A percentile compares a stretch with the other conserved stretches of the same genome.
Evolutionary conservation across 2,329 filamentous ascomycete species (phyloP).

Genomic region (Verticillium klebahnii): DNA sequence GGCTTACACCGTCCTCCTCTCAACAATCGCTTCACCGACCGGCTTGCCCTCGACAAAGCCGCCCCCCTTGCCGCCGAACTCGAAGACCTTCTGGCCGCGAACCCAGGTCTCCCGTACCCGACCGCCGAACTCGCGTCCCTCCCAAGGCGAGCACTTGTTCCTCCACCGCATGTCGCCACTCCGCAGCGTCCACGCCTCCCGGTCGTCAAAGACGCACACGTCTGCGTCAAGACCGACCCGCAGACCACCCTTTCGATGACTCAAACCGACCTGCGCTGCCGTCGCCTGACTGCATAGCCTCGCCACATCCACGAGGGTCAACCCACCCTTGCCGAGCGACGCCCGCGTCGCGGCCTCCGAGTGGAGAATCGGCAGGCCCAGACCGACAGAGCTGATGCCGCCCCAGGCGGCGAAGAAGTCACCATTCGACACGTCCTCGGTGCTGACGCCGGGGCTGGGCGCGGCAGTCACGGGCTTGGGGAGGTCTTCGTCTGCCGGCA

Average conservation of each 20-base stretch:
- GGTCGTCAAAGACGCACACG: conserved; percentile 86
- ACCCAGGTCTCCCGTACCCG: conserved; percentile 84
- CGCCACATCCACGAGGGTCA: conserved; percentile 71
- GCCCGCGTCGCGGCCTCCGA: conserved; percentile 65
- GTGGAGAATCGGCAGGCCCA: conserved; percentile 88
- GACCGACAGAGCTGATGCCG: conserved; percentile 88
- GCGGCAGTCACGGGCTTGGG: conserved; percentile 20
- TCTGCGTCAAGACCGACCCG: conserved; percentile 82
- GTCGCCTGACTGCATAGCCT: conserved; percentile 83
- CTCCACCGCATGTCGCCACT: conserved; percentile 86
- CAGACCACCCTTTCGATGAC: conserved; percentile 76
- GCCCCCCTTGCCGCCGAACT: conserved; percentile 48
- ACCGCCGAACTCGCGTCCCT: conserved; percentile 72
- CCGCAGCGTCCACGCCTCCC: conserved; percentile 69
- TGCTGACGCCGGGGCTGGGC: conserved; percentile 17
- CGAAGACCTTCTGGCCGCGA: conserved; percentile 70
- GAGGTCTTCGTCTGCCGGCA: conserved; percentile 21
- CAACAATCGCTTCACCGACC: conserved; percentile 52
- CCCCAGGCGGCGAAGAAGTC: conserved; percentile 98
- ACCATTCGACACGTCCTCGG: conserved; percentile 42
- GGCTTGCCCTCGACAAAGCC: conserved; percentile 48
- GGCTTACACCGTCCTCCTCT: conserved; percentile 45
- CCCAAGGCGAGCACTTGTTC: conserved; percentile 88
- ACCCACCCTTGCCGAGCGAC: conserved; percentile 37
- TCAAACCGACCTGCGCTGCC: conserved; percentile 79